A percentile compares a stretch with the other conserved stretches of the same genome.
These are phyloP conservation scores for Phytophthora kernoviae DNA, from an alignment of 352 stramenopile species.

Conservation along the genomic window DNA sequence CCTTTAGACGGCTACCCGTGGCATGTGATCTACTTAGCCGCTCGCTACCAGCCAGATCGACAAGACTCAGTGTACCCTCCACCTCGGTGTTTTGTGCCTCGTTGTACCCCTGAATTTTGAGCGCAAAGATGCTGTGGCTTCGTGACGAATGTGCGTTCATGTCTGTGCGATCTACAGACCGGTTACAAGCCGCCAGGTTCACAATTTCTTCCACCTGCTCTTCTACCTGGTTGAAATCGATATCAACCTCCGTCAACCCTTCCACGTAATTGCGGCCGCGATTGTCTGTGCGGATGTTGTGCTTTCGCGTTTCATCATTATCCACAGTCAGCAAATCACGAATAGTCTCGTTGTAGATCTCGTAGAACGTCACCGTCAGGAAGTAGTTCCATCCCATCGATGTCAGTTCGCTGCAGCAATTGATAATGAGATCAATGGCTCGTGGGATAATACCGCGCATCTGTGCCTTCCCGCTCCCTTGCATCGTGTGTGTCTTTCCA, in stretches of 20 bases:
- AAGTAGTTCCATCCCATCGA: conserved; percentile 95
- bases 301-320: conserved; percentile 58
- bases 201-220: conserved; percentile 89
- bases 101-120: conserved; percentile 90
- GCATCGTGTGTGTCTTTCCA: conserved; percentile 99
- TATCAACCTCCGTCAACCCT: conserved; percentile 82
- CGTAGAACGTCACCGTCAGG: conserved; percentile 98
- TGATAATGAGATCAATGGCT: conserved; percentile 94
- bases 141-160: conserved; percentile 99
- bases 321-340: conserved; percentile 94
- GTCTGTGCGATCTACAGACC: conserved; percentile 97
- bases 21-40: conserved; percentile 93
- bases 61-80: conserved; percentile 93
- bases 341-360: conserved; percentile 99
- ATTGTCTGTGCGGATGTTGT: conserved; percentile 82
- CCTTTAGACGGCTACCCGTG: conserved; percentile 93
- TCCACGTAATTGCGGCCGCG: conserved; percentile 87
- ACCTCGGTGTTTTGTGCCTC: conserved; percentile 91
- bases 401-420: conserved; percentile 65
- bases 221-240: conserved; percentile 85
- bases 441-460: conserved; percentile 99
- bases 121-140: conserved; percentile 98
- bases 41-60: conserved; percentile 95
- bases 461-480: conserved; percentile 94
- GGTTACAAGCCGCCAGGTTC: conserved; percentile 90